Evolutionary conservation across 148 eudicot species (phyloP).

Genomic region (Silene conica): DNA sequence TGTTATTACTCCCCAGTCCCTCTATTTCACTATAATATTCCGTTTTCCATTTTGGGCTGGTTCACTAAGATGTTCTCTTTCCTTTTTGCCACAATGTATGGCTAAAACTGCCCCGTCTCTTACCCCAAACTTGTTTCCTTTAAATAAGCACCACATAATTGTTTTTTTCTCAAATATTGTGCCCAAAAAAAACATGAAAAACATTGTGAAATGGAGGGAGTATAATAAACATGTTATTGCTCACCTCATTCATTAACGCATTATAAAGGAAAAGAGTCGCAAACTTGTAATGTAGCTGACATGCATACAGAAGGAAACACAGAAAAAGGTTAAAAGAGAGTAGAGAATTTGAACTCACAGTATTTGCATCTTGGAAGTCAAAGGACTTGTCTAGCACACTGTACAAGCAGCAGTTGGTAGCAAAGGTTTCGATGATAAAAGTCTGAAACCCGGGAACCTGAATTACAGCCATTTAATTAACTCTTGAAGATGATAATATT

Average conservation of each 20-base stretch:
- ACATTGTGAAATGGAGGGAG: no score
- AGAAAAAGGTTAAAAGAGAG: background rate
- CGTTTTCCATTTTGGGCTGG: no score
- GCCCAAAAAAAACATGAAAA: no score
- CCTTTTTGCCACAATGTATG: no score
- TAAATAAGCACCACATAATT: no score
- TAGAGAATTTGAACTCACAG: slow-evolving; percentile 53
- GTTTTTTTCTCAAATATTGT: no score
- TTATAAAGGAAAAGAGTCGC: background rate
- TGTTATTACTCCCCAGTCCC: background rate
- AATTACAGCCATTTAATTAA: slow-evolving; percentile 28
- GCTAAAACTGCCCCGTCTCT: no score
- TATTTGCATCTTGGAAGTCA: slow-evolving; percentile 83
- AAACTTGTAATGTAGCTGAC: background rate
- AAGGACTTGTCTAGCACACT: slow-evolving; percentile 95
- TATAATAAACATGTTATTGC: background rate
- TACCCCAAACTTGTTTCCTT: no score
- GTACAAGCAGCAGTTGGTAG: slow-evolving; percentile 77
- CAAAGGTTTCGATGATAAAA: slow-evolving; percentile 72
- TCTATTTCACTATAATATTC: no score
- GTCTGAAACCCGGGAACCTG: slow-evolving; percentile 92
- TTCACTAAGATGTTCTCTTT: no score
- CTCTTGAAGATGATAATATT: background rate
- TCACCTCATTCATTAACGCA: background rate
- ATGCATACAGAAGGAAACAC: background rate